phyloP scores from a whole-genome alignment of 805 yeast genomes.

The Scheffersomyces amazonensis region DNA sequence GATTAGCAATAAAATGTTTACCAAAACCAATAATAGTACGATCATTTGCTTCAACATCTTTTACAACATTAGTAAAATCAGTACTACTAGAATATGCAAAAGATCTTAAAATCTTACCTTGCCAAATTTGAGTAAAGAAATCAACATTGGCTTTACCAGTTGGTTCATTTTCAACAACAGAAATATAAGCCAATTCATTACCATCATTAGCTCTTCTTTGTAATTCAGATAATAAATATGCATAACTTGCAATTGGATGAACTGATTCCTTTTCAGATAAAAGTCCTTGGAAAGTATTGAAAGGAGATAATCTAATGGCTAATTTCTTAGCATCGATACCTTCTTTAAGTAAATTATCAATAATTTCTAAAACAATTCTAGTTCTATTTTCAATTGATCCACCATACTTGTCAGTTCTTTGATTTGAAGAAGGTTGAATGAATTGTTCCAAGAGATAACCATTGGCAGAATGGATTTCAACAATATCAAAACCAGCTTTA shows the following conservation, averaged over 20 bases:
- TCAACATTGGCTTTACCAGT: slow-evolving; percentile 15
- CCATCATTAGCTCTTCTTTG: slow-evolving; percentile 27
- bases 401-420: slow-evolving; percentile 33
- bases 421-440: slow-evolving; percentile 28
- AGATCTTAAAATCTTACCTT: slow-evolving; percentile 13
- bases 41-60: slow-evolving; percentile 11
- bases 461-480: slow-evolving; percentile 41
- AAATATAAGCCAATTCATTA: slow-evolving; percentile 32
- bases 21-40: slow-evolving; percentile 43
- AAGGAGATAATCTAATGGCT: slow-evolving; percentile 35
- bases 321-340: slow-evolving; percentile 28
- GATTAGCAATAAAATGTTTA: slow-evolving; percentile 42
- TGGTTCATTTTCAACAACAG: slow-evolving; percentile 23
- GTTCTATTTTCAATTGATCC: slow-evolving; percentile 38
- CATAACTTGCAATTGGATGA: slow-evolving; percentile 10
- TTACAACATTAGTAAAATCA: slow-evolving; percentile 5
- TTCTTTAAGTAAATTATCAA: slow-evolving; percentile 34
- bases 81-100: slow-evolving; percentile 13
- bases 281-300: slow-evolving; percentile 27
- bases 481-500: slow-evolving; percentile 35
- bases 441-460: slow-evolving; percentile 41
- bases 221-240: slow-evolving; percentile 28
- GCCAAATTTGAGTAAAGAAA: slow-evolving; percentile 27
- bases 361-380: slow-evolving; percentile 27
- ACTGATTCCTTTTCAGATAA: slow-evolving; percentile 25